These are phyloP conservation scores for Cutaneotrichosporon mucoides DNA, from an alignment of 1,284 basidiomycete species.

Conservation along the genomic window DNA sequence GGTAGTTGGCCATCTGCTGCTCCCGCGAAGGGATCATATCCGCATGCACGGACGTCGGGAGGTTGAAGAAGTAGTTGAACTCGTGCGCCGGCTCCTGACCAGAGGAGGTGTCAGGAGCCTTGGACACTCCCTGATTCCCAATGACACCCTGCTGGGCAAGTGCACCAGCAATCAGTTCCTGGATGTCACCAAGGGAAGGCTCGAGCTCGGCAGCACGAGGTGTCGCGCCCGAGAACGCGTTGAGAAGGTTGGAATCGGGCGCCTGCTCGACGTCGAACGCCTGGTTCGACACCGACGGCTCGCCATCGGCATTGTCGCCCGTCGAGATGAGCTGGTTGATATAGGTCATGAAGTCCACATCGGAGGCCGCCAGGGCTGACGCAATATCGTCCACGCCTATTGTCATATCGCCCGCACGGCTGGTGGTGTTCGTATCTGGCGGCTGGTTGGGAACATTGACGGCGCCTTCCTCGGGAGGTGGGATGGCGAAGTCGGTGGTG, in stretches of 20 bases:
- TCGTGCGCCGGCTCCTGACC: not conserved
- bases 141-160: slow-evolving; percentile 18
- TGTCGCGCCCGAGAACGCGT: not conserved
- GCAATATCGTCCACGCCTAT: slow-evolving; percentile 21
- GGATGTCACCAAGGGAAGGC: slow-evolving; percentile 18
- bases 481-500: not conserved
- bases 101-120: not conserved
- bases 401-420: slow-evolving; percentile 8
- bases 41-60: not conserved
- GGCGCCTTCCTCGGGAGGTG: too few relatives aligned
- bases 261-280: not conserved
- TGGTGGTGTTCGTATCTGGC: not conserved
- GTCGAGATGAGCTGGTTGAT: slow-evolving; percentile 19
- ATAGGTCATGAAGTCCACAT: slow-evolving; percentile 27
- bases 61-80: slow-evolving; percentile 1
- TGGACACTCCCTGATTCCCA: not conserved
- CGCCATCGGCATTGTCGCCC: not conserved
- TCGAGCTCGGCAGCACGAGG: slow-evolving; percentile 3
- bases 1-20: slow-evolving; percentile 2
- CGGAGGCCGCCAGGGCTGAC: slow-evolving; percentile 15
- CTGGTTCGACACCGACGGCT: not conserved
- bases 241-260: slow-evolving; percentile 2
- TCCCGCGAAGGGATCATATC: not conserved
- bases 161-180: slow-evolving; percentile 15
- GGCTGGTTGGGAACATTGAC: not conserved